These are phyloP conservation scores for Huntiella omanensis DNA, from an alignment of 2,329 filamentous ascomycete species.

Conservation along the genomic window DNA sequence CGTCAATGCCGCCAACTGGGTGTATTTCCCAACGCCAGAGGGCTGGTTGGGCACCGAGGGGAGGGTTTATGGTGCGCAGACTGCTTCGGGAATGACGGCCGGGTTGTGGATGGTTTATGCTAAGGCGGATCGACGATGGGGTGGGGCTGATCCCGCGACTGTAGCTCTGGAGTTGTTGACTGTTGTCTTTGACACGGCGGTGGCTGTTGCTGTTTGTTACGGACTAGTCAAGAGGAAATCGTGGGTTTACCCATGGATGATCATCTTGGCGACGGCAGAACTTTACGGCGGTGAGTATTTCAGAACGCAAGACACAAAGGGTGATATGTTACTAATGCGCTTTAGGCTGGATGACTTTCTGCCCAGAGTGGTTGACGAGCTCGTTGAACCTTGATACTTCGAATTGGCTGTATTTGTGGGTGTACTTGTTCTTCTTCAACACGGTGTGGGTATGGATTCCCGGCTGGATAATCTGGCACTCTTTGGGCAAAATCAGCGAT, in stretches of 20 bases:
- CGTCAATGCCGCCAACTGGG: conserved; percentile 6
- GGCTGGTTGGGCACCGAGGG: conserved; percentile 32
- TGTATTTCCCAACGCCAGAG: conserved; percentile 27
- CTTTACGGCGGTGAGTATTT: conserved; percentile 37
- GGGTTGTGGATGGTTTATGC: conserved; percentile 53
- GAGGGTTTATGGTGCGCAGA: conserved; percentile 36
- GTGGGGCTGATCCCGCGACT: conserved; percentile 41
- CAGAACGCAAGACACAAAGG: not conserved
- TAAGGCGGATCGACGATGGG: conserved; percentile 44
- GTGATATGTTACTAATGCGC: not conserved
- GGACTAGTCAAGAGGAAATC: conserved; percentile 36
- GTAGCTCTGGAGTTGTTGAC: conserved; percentile 48
- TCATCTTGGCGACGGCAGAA: conserved; percentile 45
- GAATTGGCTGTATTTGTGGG: conserved; percentile 51
- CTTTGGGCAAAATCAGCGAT: conserved; percentile 33
- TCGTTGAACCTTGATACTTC: conserved; percentile 43
- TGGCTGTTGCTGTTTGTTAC: conserved; percentile 41
- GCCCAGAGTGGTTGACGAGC: conserved; percentile 46
- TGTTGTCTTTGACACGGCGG: conserved; percentile 40
- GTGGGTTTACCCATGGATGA: conserved; percentile 41
- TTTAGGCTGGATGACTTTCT: conserved; percentile 50
- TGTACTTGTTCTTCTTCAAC: conserved; percentile 53
- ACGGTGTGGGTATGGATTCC: conserved; percentile 48
- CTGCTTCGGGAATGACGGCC: conserved; percentile 29
- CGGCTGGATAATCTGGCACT: conserved; percentile 36